Conservation (phyloP, 192 early-diverging fungal species). For the Gigaspora rosea region DNA sequence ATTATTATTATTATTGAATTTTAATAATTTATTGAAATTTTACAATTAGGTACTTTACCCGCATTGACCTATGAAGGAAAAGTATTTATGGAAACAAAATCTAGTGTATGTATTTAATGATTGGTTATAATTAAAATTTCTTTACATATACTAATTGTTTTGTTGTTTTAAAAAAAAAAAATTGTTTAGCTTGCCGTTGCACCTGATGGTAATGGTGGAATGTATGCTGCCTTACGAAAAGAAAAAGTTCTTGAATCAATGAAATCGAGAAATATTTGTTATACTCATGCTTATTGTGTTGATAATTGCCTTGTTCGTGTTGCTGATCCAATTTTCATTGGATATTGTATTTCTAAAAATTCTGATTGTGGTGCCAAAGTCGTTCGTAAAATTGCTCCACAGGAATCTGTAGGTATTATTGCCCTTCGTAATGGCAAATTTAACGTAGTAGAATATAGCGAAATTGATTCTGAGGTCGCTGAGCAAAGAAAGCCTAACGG, state of each 20-base stretch:
- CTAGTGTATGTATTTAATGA: constrained; percentile 65
- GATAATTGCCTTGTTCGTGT: constrained; percentile 98
- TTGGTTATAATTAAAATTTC: constrained; percentile 58
- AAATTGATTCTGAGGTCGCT: constrained; percentile 80
- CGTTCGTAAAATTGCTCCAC: constrained; percentile 83
- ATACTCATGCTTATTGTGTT: constrained; percentile 94
- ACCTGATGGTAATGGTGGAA: constrained; percentile 91
- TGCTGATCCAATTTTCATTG: constrained; percentile 94
- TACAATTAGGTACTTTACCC: constrained; percentile 73
- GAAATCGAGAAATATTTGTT: constrained; percentile 79
- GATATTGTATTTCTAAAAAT: constrained; percentile 84
- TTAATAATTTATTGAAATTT: not conserved
- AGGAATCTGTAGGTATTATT: constrained; percentile 95
- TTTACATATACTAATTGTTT: constrained; percentile 81
- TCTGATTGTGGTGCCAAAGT: constrained; percentile 96
- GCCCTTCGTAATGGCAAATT: constrained; percentile 82
- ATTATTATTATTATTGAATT: not conserved
- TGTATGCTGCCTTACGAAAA: constrained; percentile 88
- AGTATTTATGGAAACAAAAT: constrained; percentile 74
- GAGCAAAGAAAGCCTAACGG: constrained; percentile 66
- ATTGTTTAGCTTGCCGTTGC: constrained; percentile 77
- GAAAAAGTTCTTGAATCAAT: constrained; percentile 84
- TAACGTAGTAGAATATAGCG: constrained; percentile 95
- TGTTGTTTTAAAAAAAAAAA: constrained; percentile 85
- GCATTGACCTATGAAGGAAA: constrained; percentile 92